Evolutionary conservation across 768 basidiomycete genomes (phyloP).

Genomic region (Suillus fuscotomentosus): DNA sequence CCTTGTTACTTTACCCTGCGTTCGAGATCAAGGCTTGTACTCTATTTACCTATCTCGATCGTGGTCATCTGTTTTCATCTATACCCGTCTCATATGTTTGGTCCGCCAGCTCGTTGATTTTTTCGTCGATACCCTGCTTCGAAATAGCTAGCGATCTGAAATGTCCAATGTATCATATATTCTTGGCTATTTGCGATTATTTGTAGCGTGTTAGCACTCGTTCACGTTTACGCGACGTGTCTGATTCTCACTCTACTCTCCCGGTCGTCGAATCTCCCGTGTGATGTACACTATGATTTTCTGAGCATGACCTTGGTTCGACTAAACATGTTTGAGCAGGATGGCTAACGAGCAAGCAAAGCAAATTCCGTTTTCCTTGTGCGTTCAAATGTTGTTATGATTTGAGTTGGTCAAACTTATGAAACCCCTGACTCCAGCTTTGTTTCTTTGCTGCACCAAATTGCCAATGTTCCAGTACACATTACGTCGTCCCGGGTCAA

Average conservation of each 20-base stretch:
- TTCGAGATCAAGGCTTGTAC: background rate
- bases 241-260: background rate
- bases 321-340: background rate
- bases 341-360: conserved; percentile 5
- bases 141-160: background rate
- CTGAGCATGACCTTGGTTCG: background rate
- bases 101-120: conserved; percentile 8
- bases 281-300: background rate
- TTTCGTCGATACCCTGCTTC: conserved; percentile 19
- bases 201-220: background rate
- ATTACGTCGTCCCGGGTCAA: conserved; percentile 18
- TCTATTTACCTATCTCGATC: conserved; percentile 13
- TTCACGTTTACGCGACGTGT: background rate
- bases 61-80: conserved; percentile 17
- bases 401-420: conserved; percentile 1
- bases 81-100: conserved; percentile 25
- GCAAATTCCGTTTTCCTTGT: conserved; percentile 45
- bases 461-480: conserved; percentile 30
- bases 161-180: background rate
- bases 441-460: conserved; percentile 47
- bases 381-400: conserved; percentile 16
- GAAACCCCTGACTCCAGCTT: conserved; percentile 35
- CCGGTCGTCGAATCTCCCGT: background rate
- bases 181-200: background rate
- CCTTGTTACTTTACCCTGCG: background rate